Evolutionary conservation across 1,284 basidiomycete species (phyloP).

Genomic region (Phenoliferia sp.): DNA sequence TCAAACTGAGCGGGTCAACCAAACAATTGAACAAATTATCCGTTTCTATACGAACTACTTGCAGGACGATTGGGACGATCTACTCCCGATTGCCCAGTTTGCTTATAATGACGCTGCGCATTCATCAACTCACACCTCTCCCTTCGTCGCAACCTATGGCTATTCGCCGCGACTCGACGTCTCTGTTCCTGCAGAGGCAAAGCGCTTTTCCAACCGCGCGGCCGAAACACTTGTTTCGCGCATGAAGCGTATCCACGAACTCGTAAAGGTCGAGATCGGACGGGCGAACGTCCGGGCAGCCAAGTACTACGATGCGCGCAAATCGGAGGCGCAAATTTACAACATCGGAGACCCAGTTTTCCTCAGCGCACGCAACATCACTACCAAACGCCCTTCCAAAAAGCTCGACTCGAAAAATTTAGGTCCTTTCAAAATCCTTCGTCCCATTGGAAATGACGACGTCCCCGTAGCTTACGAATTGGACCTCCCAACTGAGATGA

Average conservation of each 20-base stretch:
- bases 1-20: conserved; percentile 48
- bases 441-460: conserved; percentile 25
- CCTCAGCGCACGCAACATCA: conserved; percentile 43
- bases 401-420: conserved; percentile 46
- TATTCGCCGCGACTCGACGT: too few species aligned
- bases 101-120: too few species aligned
- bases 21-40: conserved; percentile 47
- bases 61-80: conserved; percentile 51
- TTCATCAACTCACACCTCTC: too few species aligned
- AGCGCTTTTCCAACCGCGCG: too few species aligned
- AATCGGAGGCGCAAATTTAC: too few species aligned
- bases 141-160: too few species aligned
- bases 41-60: conserved; percentile 42
- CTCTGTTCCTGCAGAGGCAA: too few species aligned
- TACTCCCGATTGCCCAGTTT: too few species aligned
- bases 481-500: conserved; percentile 39
- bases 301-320: background rate
- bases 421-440: conserved; percentile 45
- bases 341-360: too few species aligned
- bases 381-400: conserved; percentile 43
- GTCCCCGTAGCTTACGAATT: conserved; percentile 32
- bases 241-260: too few species aligned
- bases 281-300: background rate
- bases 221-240: too few species aligned
- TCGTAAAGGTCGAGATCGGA: too few species aligned